Evolutionary conservation across 202 grass and related monocot genomes (phyloP), one percentile per base, ranked within the genome.

Genomic region (Carex arenaria): DNA sequence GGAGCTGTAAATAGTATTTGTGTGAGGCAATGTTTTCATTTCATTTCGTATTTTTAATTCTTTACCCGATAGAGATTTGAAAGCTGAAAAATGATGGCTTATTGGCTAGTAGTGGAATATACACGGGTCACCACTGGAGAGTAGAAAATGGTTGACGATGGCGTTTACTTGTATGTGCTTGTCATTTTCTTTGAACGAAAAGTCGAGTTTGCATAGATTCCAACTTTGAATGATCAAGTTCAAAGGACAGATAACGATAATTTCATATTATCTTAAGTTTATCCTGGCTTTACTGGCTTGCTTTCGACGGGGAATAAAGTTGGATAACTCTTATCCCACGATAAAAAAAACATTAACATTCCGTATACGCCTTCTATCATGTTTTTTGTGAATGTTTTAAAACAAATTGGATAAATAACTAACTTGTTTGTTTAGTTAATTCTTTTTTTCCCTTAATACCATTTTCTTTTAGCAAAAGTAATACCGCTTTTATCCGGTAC

Each of bases 131-230:
- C 15, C 73, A 78, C 15, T 59, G 43, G 64, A 82, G 45, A 28
- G 15, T 34, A 52, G 51, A 53, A 81, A 82, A 32, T 18, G 28
- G 64, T 82, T 69, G 80, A 82, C 63, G 43, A 82, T 36, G 80
- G 64, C 28, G 40, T 82, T 82, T 65, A 69, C 64, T 57, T 17
- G 45, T n/a, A 10, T 34, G 62, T 69, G 64, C 62, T 7, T 69
- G 63, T 69, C 63, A 28, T 69, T 82, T 69, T 69, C 80, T 82
- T 69, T 82, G 64, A 56, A 54, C 31, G 12, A 22, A 57, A 67
- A 69, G 49, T 68, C 7, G 4, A 52, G 26, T 82, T 82, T 53
- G 55, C 49, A 55, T n/a, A 34, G 3, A 78, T 38, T 78, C 73
- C 53, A 60, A 56, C 53, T 78, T 78, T 78, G 53, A 78, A 77